Percentiles rank a stretch among this genome's conserved stretches.
Evolutionary conservation across 225 moss, liverwort and hornwort species (phyloP).

Genomic region (Lunularia cruciata): DNA sequence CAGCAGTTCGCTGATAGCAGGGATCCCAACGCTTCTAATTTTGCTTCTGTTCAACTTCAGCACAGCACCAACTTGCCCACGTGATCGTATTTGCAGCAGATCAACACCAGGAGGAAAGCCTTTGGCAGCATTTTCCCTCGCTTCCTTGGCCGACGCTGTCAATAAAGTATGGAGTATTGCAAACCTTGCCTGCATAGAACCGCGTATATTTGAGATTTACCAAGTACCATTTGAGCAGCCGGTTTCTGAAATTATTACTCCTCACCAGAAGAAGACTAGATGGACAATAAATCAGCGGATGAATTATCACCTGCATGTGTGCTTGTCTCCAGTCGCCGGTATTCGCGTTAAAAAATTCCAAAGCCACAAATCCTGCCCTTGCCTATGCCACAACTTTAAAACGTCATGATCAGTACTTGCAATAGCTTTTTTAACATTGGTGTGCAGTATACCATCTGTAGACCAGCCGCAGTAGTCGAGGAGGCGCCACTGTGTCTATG

Average conservation of each 20-base stretch:
- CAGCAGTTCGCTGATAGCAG: constrained; percentile 34
- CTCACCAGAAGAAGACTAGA: no score
- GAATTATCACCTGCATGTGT: constrained; percentile 41
- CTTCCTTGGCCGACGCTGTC: constrained; percentile 21
- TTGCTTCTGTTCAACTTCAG: constrained; percentile 26
- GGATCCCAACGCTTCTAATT: constrained; percentile 36
- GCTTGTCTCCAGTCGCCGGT: constrained; percentile 41
- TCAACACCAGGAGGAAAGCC: background rate
- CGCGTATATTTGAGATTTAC: no score
- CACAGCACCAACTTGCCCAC: background rate
- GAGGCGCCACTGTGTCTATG: no score
- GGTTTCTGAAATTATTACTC: no score
- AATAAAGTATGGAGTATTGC: constrained; percentile 31
- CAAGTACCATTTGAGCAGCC: no score
- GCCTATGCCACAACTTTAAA: constrained; percentile 13
- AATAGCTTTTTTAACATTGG: no score
- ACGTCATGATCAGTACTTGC: no score
- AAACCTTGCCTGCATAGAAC: constrained; percentile 32
- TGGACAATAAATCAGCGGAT: no score
- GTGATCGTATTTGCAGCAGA: constrained; percentile 17
- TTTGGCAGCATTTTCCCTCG: background rate
- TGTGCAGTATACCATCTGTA: background rate
- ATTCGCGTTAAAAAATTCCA: constrained; percentile 31
- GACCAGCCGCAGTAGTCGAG: no score
- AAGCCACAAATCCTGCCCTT: constrained; percentile 38